These are phyloP conservation scores for Coemansia umbellata DNA, from an alignment of 192 early-diverging fungal species.

Conservation along the genomic window DNA sequence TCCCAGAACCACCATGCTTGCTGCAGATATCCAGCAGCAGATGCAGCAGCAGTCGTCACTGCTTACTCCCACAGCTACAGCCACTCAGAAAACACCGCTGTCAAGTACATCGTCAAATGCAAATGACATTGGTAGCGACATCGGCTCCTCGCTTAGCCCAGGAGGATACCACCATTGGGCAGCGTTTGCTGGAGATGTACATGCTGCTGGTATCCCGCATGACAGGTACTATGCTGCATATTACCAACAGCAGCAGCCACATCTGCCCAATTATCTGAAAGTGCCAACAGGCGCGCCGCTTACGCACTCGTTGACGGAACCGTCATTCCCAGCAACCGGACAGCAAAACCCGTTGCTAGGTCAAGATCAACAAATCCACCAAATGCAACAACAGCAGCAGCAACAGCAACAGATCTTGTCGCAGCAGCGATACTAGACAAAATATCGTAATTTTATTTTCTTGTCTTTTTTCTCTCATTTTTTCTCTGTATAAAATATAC, in stretches of 20 bases:
- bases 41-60: conserved; percentile 11
- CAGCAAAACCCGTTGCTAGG: conserved; percentile 1
- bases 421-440: background rate
- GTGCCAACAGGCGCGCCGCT: conserved; percentile 31
- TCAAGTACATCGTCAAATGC: conserved; percentile 11
- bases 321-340: background rate
- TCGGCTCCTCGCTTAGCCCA: conserved; percentile 6
- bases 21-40: conserved; percentile 1
- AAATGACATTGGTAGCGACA: conserved; percentile 7
- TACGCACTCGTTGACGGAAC: conserved; percentile 34
- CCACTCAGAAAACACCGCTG: conserved; percentile 19
- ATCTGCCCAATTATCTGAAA: conserved; percentile 17
- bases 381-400: conserved; percentile 1
- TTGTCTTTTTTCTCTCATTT: background rate
- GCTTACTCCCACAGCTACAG: background rate
- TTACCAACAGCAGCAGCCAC: background rate
- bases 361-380: conserved; percentile 3
- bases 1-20: conserved; percentile 1
- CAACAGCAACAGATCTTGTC: conserved; percentile 4
- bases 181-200: background rate
- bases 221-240: background rate
- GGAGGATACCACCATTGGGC: background rate
- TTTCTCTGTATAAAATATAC: background rate
- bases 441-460: background rate
- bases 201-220: background rate